A percentile compares a stretch with the other conserved stretches of the same genome.
These are phyloP conservation scores for Aspergillus tanneri DNA, from an alignment of 2,329 filamentous ascomycete species.

Conservation along the genomic window DNA sequence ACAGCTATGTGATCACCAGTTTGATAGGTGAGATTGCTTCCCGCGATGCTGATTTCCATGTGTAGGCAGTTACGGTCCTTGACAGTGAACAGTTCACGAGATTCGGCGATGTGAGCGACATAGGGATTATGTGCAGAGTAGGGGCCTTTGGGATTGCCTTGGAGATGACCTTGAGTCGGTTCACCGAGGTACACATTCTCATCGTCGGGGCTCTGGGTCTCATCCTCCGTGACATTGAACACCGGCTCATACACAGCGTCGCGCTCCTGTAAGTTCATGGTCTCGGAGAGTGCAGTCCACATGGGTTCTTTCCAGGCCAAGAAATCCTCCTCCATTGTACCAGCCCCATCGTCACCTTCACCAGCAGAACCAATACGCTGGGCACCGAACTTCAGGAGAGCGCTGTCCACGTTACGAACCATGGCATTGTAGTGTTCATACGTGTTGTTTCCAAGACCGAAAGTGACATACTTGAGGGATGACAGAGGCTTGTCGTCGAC, in stretches of 20 bases:
- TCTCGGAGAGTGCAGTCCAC: slow-evolving; percentile 81
- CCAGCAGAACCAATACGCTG: slow-evolving; percentile 82
- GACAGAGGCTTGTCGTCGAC: slow-evolving; percentile 68
- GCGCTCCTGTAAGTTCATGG: slow-evolving; percentile 88
- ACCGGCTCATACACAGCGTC: slow-evolving; percentile 94
- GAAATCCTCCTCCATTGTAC: slow-evolving; percentile 99
- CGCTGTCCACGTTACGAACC: slow-evolving; percentile 86
- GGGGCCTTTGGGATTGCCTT: slow-evolving; percentile 78
- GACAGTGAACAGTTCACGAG: slow-evolving; percentile 83
- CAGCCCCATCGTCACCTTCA: slow-evolving; percentile 95
- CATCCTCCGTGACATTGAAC: slow-evolving; percentile 76
- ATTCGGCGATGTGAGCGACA: slow-evolving; percentile 89
- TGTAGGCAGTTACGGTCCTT: slow-evolving; percentile 94
- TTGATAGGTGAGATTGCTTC: slow-evolving; percentile 86
- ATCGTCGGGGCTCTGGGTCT: slow-evolving; percentile 70
- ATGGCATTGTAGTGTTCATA: slow-evolving; percentile 99
- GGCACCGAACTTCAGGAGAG: slow-evolving; percentile 77
- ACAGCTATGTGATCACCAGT: slow-evolving; percentile 96
- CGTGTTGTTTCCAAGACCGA: slow-evolving; percentile 97
- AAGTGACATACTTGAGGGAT: slow-evolving; percentile 89
- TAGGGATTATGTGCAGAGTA: slow-evolving; percentile 97
- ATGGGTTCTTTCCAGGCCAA: slow-evolving; percentile 99
- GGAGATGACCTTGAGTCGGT: slow-evolving; percentile 92
- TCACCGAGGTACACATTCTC: slow-evolving; percentile 90
- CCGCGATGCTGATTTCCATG: slow-evolving; percentile 88